Conservation (phyloP, 2,329 filamentous ascomycete genomes). For the Claviceps sorghi region DNA sequence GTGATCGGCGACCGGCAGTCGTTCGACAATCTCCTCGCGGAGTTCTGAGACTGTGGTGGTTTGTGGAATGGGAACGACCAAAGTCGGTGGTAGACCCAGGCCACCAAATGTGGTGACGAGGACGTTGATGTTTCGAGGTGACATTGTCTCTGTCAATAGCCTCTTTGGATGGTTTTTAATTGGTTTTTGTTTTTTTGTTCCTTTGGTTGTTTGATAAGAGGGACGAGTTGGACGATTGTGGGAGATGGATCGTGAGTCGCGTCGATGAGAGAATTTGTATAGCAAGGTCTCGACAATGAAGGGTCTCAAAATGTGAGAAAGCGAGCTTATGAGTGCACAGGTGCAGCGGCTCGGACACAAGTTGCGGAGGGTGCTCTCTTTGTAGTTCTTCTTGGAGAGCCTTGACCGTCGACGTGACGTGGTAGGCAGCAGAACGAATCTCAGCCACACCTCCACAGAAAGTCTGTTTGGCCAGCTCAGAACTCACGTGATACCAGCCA, state of each 20-base stretch:
- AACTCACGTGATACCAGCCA: constrained; percentile 18
- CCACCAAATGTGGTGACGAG: constrained; percentile 76
- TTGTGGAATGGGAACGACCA: constrained; percentile 58
- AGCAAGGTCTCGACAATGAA: not conserved
- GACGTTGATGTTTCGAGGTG: constrained; percentile 52
- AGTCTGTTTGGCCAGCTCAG: constrained; percentile 1
- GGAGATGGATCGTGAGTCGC: not conserved
- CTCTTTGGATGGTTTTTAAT: not conserved
- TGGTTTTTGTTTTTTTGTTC: not conserved
- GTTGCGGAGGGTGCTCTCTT: not conserved
- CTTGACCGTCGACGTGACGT: not conserved
- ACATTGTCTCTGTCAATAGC: constrained; percentile 29
- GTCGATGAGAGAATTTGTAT: not conserved
- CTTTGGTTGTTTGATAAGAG: not conserved
- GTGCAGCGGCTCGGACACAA: not conserved
- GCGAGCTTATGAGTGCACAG: not conserved
- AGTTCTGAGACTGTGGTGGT: constrained; percentile 54
- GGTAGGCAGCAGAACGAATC: not conserved
- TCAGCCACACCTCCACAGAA: not conserved
- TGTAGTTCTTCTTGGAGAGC: not conserved
- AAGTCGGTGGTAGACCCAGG: constrained; percentile 65
- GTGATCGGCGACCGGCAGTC: constrained; percentile 39
- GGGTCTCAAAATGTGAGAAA: no score
- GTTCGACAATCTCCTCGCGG: constrained; percentile 45
- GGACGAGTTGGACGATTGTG: not conserved